phyloP scores from a whole-genome alignment of 2,329 filamentous ascomycete species.

The Aspergillus sp. region DNA sequence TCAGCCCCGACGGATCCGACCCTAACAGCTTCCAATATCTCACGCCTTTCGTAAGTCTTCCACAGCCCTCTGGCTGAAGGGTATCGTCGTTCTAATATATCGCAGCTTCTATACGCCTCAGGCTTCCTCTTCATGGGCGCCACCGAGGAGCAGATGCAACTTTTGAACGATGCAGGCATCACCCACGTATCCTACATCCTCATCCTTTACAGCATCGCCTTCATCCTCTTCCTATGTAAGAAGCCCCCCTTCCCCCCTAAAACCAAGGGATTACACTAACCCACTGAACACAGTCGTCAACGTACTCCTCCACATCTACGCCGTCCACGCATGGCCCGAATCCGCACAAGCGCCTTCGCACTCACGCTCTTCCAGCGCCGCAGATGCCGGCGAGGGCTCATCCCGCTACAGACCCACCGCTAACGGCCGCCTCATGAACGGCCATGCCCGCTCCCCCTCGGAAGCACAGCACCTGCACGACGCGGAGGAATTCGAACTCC shows the following conservation, averaged over 20 bases:
- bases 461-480: conserved; percentile 64
- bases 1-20: conserved; percentile 68
- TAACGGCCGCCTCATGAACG: conserved; percentile 37
- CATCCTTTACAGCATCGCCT: conserved; percentile 86
- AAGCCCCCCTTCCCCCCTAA: conserved; percentile 7
- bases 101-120: conserved; percentile 80
- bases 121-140: conserved; percentile 98
- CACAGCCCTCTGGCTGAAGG: not conserved
- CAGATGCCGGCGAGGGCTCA: conserved; percentile 19
- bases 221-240: conserved; percentile 83
- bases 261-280: conserved; percentile 14
- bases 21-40: conserved; percentile 73
- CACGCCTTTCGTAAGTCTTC: conserved; percentile 65
- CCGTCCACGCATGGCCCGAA: conserved; percentile 58
- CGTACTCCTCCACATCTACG: conserved; percentile 82
- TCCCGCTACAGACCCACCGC: conserved; percentile 16
- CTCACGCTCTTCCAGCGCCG: conserved; percentile 10
- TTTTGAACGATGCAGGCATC: conserved; percentile 72
- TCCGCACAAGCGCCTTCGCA: conserved; percentile 25
- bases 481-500: conserved; percentile 90
- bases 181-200: conserved; percentile 91
- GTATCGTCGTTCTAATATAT: conserved; percentile 28
- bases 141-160: conserved; percentile 90
- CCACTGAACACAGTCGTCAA: conserved; percentile 62
- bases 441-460: conserved; percentile 43